Percentiles rank a stretch among this genome's conserved stretches.
These are phyloP conservation scores for Parietaria judaica DNA, from an alignment of 306 rosid genomes.

Conservation along the genomic window DNA sequence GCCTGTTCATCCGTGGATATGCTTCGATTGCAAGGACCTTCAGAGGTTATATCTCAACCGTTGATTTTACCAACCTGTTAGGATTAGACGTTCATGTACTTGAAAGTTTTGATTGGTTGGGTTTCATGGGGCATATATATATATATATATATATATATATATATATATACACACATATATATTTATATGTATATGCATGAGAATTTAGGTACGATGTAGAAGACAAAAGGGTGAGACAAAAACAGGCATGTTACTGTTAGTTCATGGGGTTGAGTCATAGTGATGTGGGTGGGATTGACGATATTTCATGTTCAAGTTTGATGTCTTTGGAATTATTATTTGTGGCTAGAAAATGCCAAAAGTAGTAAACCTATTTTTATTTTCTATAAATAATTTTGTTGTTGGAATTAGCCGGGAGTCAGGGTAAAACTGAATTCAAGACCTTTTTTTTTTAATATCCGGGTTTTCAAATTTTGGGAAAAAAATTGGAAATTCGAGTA, in stretches of 20 bases:
- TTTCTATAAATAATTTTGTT: too few species aligned
- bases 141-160: not conserved
- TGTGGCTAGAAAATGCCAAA: not conserved
- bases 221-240: not conserved
- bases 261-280: not conserved
- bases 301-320: not conserved
- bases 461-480: too few species aligned
- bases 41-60: slow-evolving; percentile 29
- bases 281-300: not conserved
- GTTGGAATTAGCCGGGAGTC: too few species aligned
- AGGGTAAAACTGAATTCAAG: too few species aligned
- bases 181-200: not conserved
- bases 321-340: not conserved
- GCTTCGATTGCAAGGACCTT: slow-evolving; percentile 70
- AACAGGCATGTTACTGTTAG: not conserved
- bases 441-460: too few species aligned
- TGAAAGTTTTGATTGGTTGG: slow-evolving; percentile 1
- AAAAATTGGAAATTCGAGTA: too few species aligned
- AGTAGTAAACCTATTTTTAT: too few species aligned
- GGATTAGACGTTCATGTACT: not conserved
- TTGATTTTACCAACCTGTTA: slow-evolving; percentile 4
- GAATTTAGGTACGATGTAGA: not conserved
- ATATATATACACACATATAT: too few species aligned
- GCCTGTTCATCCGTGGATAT: slow-evolving; percentile 62
- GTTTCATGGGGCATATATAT: not conserved